Percentiles rank a stretch among this genome's conserved stretches.
Conservation (phyloP, 2,329 filamentous ascomycete genomes). For the Paecilomyces niveus region DNA sequence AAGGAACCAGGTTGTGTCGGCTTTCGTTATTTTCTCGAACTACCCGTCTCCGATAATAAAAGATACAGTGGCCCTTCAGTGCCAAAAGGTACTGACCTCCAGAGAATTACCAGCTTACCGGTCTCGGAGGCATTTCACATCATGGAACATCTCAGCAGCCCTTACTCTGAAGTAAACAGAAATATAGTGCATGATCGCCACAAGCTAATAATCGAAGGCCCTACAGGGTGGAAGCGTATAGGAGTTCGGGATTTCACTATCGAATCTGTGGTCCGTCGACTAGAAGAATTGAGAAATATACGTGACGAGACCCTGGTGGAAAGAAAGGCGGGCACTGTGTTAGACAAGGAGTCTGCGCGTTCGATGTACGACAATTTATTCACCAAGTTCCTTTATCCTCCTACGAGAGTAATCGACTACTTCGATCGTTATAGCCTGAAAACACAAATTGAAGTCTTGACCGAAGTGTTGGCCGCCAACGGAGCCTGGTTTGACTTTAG, state of each 20-base stretch:
- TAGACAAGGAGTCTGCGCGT: slow-evolving; percentile 25
- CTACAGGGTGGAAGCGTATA: slow-evolving; percentile 33
- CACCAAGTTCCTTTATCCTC: slow-evolving; percentile 31
- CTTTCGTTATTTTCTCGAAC: slow-evolving; percentile 41
- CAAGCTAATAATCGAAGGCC: slow-evolving; percentile 29
- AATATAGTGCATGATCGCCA: slow-evolving; percentile 29
- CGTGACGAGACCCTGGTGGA: slow-evolving; percentile 26
- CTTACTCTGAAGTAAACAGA: slow-evolving; percentile 29
- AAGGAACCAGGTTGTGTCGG: slow-evolving; percentile 41
- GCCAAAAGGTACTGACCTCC: slow-evolving; percentile 12
- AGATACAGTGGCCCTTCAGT: slow-evolving; percentile 16
- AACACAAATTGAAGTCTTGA: slow-evolving; percentile 40
- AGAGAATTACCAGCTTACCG: slow-evolving; percentile 17
- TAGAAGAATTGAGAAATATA: slow-evolving; percentile 25
- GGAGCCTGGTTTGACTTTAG: slow-evolving; percentile 44
- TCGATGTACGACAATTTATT: slow-evolving; percentile 30
- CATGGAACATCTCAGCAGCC: slow-evolving; percentile 25
- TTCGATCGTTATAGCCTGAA: slow-evolving; percentile 30
- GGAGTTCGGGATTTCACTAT: slow-evolving; percentile 33
- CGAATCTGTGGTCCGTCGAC: slow-evolving; percentile 23
- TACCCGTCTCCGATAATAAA: slow-evolving; percentile 33
- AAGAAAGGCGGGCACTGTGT: slow-evolving; percentile 23
- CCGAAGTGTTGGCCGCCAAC: slow-evolving; percentile 33
- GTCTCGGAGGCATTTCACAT: slow-evolving; percentile 26
- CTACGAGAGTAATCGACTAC: slow-evolving; percentile 17